These are phyloP conservation scores for Penicillium paxilli DNA, from an alignment of 495 filamentous ascomycete genomes.

Conservation along the genomic window DNA sequence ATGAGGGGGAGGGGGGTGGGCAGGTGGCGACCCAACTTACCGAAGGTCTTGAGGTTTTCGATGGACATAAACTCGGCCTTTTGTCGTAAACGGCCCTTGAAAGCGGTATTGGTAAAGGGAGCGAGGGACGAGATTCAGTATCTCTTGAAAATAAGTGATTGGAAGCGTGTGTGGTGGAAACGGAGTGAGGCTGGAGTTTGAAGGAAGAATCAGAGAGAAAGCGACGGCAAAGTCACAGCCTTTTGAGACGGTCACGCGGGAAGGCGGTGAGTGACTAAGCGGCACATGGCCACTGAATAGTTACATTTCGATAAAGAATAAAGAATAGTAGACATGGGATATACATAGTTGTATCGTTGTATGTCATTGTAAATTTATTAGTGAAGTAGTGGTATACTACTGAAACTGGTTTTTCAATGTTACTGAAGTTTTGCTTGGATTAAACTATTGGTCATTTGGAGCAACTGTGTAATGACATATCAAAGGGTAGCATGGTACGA, in stretches of 20 bases:
- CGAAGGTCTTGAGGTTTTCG: slow-evolving; percentile 99
- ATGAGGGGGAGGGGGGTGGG: slow-evolving; percentile 16
- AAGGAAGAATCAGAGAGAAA: slow-evolving; percentile 30
- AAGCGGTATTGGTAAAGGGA: slow-evolving; percentile 39
- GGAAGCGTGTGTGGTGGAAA: slow-evolving; percentile 20
- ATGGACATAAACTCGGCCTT: slow-evolving; percentile 96
- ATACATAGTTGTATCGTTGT: not conserved
- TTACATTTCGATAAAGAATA: not conserved
- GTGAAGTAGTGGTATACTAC: no score
- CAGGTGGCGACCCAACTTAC: slow-evolving; percentile 58
- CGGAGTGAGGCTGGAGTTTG: slow-evolving; percentile 20
- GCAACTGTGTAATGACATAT: not conserved
- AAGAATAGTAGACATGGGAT: no score
- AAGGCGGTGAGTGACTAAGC: slow-evolving; percentile 42
- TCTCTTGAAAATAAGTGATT: slow-evolving; percentile 35
- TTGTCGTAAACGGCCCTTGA: slow-evolving; percentile 43
- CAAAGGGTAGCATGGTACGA: not conserved
- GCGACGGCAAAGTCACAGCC: slow-evolving; percentile 30
- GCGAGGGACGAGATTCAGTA: slow-evolving; percentile 35
- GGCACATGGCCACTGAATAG: not conserved
- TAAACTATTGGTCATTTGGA: not conserved
- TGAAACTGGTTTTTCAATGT: no score
- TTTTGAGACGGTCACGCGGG: slow-evolving; percentile 42
- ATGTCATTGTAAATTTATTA: not conserved
- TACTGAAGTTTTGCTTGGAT: not conserved